phyloP scores from a whole-genome alignment of 2,329 filamentous ascomycete genomes.

The Ceratocystis huliohia region DNA sequence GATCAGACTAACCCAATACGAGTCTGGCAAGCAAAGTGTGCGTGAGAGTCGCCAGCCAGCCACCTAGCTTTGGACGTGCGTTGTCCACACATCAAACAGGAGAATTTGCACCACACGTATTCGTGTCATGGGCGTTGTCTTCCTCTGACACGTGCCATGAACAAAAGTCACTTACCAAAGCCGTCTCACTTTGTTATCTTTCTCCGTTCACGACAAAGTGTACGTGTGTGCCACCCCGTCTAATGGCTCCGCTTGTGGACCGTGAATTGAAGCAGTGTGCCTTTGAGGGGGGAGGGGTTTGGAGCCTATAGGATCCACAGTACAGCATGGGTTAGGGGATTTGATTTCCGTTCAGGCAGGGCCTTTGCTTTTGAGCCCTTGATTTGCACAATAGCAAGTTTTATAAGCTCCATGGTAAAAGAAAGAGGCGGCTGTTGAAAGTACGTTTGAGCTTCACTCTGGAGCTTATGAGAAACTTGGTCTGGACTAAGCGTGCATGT shows the following conservation, averaged over 20 bases:
- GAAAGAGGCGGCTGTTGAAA: neutral
- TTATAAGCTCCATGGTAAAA: too few relatives aligned
- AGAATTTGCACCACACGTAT: too few relatives aligned
- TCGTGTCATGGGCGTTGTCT: neutral
- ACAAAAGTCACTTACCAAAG: neutral
- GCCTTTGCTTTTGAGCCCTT: neutral
- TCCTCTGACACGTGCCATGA: neutral
- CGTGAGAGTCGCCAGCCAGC: neutral
- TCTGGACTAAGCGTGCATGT: too few relatives aligned
- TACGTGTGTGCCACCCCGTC: neutral
- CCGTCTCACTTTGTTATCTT: neutral
- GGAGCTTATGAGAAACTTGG: too few relatives aligned
- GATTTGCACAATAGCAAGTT: neutral
- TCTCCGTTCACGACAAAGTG: neutral
- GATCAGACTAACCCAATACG: neutral
- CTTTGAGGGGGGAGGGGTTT: neutral
- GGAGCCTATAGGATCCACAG: neutral
- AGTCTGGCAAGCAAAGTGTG: neutral
- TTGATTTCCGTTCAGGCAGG: neutral
- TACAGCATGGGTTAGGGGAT: neutral
- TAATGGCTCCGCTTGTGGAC: slow-evolving; percentile 7
- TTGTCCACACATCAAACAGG: too few relatives aligned
- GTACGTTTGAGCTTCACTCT: neutral
- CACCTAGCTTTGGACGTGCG: neutral
- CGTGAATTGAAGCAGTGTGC: neutral